Evolutionary conservation across 2,329 filamentous ascomycete species (phyloP), one percentile per base, ranked within the genome.

Genomic region (Diaporthe velutina): DNA sequence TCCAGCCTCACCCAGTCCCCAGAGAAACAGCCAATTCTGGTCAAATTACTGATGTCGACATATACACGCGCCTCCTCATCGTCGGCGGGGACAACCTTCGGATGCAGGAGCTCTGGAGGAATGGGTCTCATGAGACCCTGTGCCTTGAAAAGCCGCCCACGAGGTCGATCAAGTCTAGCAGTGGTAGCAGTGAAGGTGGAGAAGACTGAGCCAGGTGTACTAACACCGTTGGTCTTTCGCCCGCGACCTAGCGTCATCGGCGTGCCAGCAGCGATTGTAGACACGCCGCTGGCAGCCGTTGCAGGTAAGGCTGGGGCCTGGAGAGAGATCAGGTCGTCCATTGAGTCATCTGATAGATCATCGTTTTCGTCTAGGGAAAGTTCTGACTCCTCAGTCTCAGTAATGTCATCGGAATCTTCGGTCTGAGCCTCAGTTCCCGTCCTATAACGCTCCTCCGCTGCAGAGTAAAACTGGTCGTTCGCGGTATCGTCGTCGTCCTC

Each of bases 1-100:
- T 98, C 95, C 15, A 98, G 88, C 30, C 93, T 92, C 15, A 98
- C 95, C 97, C 97, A 99, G 81, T 99, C 97, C 40, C 97, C 97
- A 0, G 96, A 98, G 81, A 99, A 99, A 83, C 96, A 98, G 22
- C 96, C 96, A 71, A 99, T 93, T 78, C 96, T 95, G 19, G 95
- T 93, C 28, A 99, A 85, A 1, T 95, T 94, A 74, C 91, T 93
- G 10, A 97, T 93, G 79, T 98, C 95, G 7, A 99, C 96, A 80
- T 96, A 99, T 2, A 98, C 90, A 64, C 97, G 92, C 2, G 95
- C 93, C 79, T 97, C 93, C 77, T 98, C 95, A 76, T 99, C 97
- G 76, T 98, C 95, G 35, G 92, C 90, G 0, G 88, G 83, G 1
- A 85, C 86, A 3, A 97, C 96, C 78, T 94, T 96, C 0, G 97